A percentile compares a stretch with the other conserved stretches of the same genome.
These are phyloP conservation scores for Colletotrichum lentis DNA, from an alignment of 2,329 filamentous ascomycete species.

Conservation along the genomic window DNA sequence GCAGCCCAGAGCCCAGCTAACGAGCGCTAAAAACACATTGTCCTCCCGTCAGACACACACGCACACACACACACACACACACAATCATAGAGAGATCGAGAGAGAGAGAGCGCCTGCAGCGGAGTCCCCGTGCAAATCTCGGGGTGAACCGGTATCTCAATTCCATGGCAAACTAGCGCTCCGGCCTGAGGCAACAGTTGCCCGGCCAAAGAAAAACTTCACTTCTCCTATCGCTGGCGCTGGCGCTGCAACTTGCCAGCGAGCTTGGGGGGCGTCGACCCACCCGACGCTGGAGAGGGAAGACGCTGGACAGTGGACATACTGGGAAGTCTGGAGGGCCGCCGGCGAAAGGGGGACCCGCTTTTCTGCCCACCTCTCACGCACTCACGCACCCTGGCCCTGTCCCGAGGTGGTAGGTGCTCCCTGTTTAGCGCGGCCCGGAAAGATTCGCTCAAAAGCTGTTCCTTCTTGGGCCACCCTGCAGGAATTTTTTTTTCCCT, in stretches of 20 bases:
- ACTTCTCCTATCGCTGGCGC: not conserved
- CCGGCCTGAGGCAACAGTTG: constrained; percentile 38
- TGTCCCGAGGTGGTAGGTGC: constrained; percentile 34
- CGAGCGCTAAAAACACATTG: not conserved
- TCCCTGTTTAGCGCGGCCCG: constrained; percentile 45
- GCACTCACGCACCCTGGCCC: constrained; percentile 33
- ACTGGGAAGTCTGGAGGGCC: constrained; percentile 11
- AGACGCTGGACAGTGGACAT: constrained; percentile 5
- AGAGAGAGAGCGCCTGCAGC: constrained; percentile 8
- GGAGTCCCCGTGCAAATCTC: constrained; percentile 39
- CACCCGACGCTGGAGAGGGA: constrained; percentile 15
- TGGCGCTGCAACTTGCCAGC: constrained; percentile 28
- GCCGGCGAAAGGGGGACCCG: constrained; percentile 30
- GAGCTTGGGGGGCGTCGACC: constrained; percentile 32
- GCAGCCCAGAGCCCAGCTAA: not conserved
- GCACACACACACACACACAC: not conserved
- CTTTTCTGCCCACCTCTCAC: constrained; percentile 41
- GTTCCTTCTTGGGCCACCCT: constrained; percentile 50
- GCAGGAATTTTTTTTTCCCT: constrained; percentile 63
- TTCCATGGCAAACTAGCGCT: constrained; percentile 38
- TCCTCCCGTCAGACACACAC: not conserved
- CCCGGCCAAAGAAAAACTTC: constrained; percentile 25
- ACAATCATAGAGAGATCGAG: too few species aligned
- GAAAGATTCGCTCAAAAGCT: constrained; percentile 66
- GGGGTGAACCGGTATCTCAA: constrained; percentile 40